Evolutionary conservation across 192 early-diverging fungal genomes (phyloP), one percentile per base, ranked within the genome.

Genomic region (Rhizophagus clarus): DNA sequence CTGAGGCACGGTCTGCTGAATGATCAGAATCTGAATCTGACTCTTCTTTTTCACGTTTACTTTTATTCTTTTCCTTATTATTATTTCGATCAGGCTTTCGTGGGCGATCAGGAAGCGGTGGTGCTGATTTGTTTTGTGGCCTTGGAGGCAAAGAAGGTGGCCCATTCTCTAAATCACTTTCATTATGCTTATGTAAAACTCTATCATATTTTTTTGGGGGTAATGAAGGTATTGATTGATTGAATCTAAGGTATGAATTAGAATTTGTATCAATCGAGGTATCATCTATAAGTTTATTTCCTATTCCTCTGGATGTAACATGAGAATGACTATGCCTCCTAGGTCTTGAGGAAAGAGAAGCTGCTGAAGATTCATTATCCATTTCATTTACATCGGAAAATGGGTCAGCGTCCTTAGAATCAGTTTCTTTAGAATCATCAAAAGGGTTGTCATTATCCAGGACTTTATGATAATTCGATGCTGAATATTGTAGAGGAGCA

Each of bases 91-190:
- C 60, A 74, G 77, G 74, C 61, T 80, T 76, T 76, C 28, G 29
- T 78, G 84, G 42, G 72, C 83, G 32, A 80, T 77, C 37, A 69
- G 77, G 37, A 82, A 78, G 60, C 63, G 45, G 3, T 67, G 79
- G 42, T 51, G 76, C 4, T 1, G 64, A 71, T 45, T 76, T 68
- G 60, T 29, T 9, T 68, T 17, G 22, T 34, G 34, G 34, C 4
- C 34, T 37, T n/a, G 29, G 17, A n/a, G 61, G 61, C 42, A 66
- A 40, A 40, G 60, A 61, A 24, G 75, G 62, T 64, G 20, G 17
- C 6, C 11, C 11, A 45, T 45, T 45, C 42, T 45, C 42, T 45
- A 45, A 45, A 34, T 26, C 20, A 26, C 14, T 32, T 31, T 66
- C 20, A 40, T 26, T 34, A 42, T 8, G 7, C 20, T 42, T 61